phyloP scores from a whole-genome alignment of 106 monocot genomes.

The Platanthera zijinensis region DNA sequence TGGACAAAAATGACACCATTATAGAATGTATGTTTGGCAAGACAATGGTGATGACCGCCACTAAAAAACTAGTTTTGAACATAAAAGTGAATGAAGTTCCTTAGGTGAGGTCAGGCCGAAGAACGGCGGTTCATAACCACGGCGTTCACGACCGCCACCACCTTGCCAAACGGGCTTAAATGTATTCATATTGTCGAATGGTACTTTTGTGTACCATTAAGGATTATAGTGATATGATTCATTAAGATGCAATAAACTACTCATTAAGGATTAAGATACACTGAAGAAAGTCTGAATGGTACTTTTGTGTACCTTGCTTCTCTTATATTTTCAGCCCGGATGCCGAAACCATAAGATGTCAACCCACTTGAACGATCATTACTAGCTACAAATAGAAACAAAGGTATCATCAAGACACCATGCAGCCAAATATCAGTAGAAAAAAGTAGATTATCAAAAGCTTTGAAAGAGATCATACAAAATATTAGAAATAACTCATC shows the following conservation, averaged over 20 bases:
- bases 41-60: no score
- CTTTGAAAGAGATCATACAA: neutral
- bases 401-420: neutral
- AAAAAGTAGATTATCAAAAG: neutral
- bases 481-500: neutral
- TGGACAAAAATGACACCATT: no score
- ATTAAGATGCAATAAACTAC: no score
- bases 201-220: no score
- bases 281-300: neutral
- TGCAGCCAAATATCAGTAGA: neutral
- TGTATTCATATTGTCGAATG: neutral
- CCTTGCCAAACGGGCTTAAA: neutral
- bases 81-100: no score
- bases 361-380: conserved; percentile 45
- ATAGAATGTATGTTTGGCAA: no score
- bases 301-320: conserved; percentile 45
- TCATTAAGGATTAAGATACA: neutral
- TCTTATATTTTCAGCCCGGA: conserved; percentile 88
- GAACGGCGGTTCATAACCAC: no score
- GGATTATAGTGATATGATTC: neutral
- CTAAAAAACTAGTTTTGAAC: no score
- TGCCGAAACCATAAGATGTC: conserved; percentile 75
- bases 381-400: conserved; percentile 32
- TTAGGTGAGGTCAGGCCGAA: no score
- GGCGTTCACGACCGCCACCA: no score